A percentile compares a stretch with the other conserved stretches of the same genome.
phyloP scores from a whole-genome alignment of 257 asterid genomes.

The Striga asiatica region DNA sequence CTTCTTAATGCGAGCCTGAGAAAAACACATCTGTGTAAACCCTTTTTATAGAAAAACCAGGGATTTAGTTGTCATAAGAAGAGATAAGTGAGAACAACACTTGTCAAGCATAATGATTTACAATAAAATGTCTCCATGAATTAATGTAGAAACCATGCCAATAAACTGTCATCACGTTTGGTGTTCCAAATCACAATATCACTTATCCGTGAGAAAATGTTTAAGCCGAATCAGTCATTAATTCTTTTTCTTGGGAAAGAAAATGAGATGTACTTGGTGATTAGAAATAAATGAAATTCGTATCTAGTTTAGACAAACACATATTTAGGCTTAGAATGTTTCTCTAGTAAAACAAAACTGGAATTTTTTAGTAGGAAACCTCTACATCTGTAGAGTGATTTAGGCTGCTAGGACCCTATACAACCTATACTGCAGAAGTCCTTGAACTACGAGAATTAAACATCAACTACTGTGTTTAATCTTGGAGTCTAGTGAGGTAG shows the following conservation, averaged over 20 bases:
- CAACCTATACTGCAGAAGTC: too few relatives aligned
- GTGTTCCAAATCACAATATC: background rate
- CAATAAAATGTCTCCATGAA: background rate
- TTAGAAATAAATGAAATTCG: too few relatives aligned
- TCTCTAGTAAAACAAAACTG: too few relatives aligned
- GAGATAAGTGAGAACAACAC: background rate
- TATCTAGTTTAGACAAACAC: too few relatives aligned
- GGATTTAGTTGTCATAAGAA: background rate
- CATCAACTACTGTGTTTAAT: background rate
- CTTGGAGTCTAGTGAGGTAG: too few relatives aligned
- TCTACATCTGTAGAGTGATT: too few relatives aligned
- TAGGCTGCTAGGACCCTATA: too few relatives aligned
- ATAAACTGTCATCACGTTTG: background rate
- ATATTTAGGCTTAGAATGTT: too few relatives aligned
- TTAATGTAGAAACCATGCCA: background rate
- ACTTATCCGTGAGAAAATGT: background rate
- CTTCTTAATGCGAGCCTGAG: constrained; percentile 79
- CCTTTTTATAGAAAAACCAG: constrained; percentile 1
- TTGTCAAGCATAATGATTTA: background rate
- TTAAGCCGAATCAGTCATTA: background rate
- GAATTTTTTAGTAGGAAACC: too few relatives aligned
- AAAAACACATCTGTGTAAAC: constrained; percentile 12
- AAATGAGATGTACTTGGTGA: too few relatives aligned
- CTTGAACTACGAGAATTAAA: too few relatives aligned
- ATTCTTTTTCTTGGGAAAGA: too few relatives aligned